Evolutionary conservation across 352 stramenopile species (phyloP).

Genomic region (Phytophthora pinifolia): DNA sequence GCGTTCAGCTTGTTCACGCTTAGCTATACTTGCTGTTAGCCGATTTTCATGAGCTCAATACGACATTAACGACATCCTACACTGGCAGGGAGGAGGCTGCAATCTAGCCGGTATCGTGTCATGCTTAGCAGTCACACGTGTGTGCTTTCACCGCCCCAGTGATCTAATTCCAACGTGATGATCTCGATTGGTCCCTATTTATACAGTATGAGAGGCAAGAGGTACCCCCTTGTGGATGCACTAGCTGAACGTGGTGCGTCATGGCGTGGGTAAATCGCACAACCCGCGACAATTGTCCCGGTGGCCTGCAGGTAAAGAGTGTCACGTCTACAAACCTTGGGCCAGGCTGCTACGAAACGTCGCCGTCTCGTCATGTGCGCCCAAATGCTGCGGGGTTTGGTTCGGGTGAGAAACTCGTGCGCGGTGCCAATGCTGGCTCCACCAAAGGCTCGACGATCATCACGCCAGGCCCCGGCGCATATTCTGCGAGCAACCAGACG

Average conservation of each 20-base stretch:
- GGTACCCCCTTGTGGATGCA: background rate
- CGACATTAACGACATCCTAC: no score
- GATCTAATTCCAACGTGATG: constrained; percentile 5
- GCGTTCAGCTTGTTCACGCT: no score
- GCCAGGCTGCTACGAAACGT: constrained; percentile 65
- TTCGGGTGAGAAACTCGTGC: constrained; percentile 47
- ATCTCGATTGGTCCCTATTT: constrained; percentile 7
- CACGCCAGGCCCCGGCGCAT: constrained; percentile 60
- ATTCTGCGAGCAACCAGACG: constrained; percentile 40
- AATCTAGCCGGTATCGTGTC: no score
- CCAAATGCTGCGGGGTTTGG: constrained; percentile 67
- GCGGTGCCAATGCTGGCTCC: constrained; percentile 34
- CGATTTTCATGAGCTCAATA: no score
- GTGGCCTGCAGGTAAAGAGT: constrained; percentile 32
- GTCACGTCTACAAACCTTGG: constrained; percentile 42
- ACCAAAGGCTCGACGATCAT: constrained; percentile 44
- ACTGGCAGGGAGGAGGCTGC: no score
- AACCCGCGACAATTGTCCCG: constrained; percentile 47
- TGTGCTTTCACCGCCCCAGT: no score
- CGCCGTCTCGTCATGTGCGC: constrained; percentile 31
- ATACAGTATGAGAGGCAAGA: background rate
- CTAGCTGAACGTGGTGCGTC: background rate
- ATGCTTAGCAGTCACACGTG: no score
- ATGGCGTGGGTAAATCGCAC: constrained; percentile 83
- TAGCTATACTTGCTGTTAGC: no score